Conservation (phyloP, 225 moss, liverwort and hornwort genomes). For the Marchantia polymorpha region DNA sequence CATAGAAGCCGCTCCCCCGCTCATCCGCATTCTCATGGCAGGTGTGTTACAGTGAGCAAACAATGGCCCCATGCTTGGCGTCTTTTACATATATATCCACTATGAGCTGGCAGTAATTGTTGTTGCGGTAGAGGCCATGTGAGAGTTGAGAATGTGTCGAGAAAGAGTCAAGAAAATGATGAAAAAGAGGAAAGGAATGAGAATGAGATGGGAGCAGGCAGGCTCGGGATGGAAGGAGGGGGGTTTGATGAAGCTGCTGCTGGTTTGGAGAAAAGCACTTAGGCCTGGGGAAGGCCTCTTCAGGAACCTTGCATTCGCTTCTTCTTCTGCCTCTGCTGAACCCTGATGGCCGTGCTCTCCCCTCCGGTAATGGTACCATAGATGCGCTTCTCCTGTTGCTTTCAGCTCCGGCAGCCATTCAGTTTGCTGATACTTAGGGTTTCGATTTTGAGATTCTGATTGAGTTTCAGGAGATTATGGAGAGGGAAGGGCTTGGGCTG, state of each 20-base stretch:
- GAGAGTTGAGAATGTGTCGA: slow-evolving; percentile 50
- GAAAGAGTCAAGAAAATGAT: slow-evolving; percentile 62
- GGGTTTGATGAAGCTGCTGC: slow-evolving; percentile 87
- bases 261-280: slow-evolving; percentile 80
- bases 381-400: slow-evolving; percentile 82
- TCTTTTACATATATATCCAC: slow-evolving; percentile 28
- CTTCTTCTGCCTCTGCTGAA: slow-evolving; percentile 73
- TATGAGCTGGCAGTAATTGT: slow-evolving; percentile 47
- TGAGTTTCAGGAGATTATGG: slow-evolving; percentile 20
- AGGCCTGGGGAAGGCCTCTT: slow-evolving; percentile 71
- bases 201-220: slow-evolving; percentile 93
- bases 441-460: slow-evolving; percentile 29
- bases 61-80: slow-evolving; percentile 57
- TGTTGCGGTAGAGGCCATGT: slow-evolving; percentile 64
- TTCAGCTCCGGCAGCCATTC: slow-evolving; percentile 62
- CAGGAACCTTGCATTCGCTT: slow-evolving; percentile 85
- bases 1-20: slow-evolving; percentile 98
- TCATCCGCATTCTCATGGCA: slow-evolving; percentile 80
- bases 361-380: slow-evolving; percentile 91
- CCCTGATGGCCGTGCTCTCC: slow-evolving; percentile 77
- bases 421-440: slow-evolving; percentile 34
- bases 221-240: slow-evolving; percentile 93
- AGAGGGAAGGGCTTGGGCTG: slow-evolving; percentile 23
- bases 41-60: slow-evolving; percentile 97
- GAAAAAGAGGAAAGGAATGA: slow-evolving; percentile 59